Base-by-base conservation (phyloP, 2,329 filamentous ascomycete species). In the Teratosphaeria gauchensis region DNA sequence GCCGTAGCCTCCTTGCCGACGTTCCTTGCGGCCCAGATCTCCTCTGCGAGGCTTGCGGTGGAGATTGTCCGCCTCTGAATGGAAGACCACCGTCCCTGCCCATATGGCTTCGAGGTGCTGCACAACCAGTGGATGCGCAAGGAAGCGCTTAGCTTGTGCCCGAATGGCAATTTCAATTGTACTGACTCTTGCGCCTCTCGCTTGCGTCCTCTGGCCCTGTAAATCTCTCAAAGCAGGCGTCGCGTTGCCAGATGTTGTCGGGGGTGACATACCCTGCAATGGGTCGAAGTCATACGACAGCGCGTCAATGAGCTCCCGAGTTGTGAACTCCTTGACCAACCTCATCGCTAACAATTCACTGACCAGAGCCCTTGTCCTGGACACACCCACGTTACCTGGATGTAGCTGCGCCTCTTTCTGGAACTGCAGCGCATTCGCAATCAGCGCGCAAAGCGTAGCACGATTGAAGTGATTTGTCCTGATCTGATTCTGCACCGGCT, bases 21-120 rank as follows among this genome's bases (percentile, higher is more conserved):
- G 60, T 59, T 12, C 61, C 69, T 19, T 35, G 21, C 4, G 66
- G 68, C 1, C 73, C 24, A 73, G 69, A 7, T 42, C 35, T 14
- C 32, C 28, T 21, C 56, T 35, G 19, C 12, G n/a, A 75, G 71
- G 80, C 54, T 75, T 75, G 51, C 90, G 85, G 72, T 96, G 92
- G 28, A 96, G 77, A 63, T 83, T 88, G 72, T 96, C 92, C 4
- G 90, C 90, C 12, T 87, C 85, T 1, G 90, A 94, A 73, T 96
- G 91, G 69, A 97, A 96, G 64, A 94, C 91, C 64, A 97, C 94
- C 19, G 89, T 92, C 31, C 92, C 92, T 21, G 90, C 92, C 92
- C 92, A 97, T 62, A 97, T 96, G 52, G 91, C 92, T 73, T 96
- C 91, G n/a, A 97, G 80, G 70, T 96, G 92, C 72, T 95, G 90